Evolutionary conservation across 768 basidiomycete genomes (phyloP).

Genomic region (Cantharellus anzutake): DNA sequence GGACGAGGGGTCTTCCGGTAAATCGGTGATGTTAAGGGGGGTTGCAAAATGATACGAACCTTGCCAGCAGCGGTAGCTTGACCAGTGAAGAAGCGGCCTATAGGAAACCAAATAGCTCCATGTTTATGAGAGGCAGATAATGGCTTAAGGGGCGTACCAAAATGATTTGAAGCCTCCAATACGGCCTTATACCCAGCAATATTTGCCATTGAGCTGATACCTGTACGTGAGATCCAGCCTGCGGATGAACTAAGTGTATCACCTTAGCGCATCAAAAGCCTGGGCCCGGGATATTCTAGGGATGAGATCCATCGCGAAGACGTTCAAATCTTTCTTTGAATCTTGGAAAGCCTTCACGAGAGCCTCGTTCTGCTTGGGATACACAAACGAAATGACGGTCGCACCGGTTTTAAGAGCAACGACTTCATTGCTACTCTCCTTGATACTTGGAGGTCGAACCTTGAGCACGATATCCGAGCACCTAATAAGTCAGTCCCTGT

Average conservation of each 20-base stretch:
- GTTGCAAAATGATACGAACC: conserved; percentile 15
- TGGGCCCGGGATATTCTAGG: conserved; percentile 82
- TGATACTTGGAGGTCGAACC: conserved; percentile 53
- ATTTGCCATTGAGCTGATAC: conserved; percentile 71
- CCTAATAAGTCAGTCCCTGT: conserved; percentile 42
- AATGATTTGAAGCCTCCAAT: conserved; percentile 74
- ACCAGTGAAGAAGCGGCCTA: conserved; percentile 53
- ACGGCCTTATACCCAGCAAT: conserved; percentile 89
- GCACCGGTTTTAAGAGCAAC: conserved; percentile 47
- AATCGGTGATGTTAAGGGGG: neutral
- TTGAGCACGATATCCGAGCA: conserved; percentile 66
- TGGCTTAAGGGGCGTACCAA: conserved; percentile 26
- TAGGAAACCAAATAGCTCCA: neutral
- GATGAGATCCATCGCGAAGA: conserved; percentile 85
- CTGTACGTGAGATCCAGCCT: neutral
- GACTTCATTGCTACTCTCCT: conserved; percentile 27
- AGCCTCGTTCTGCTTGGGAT: conserved; percentile 63
- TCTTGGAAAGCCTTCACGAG: conserved; percentile 30
- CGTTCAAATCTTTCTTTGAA: conserved; percentile 41
- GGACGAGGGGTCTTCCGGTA: conserved; percentile 1
- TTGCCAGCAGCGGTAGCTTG: conserved; percentile 78
- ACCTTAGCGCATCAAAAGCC: conserved; percentile 79
- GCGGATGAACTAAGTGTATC: conserved; percentile 3
- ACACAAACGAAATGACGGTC: conserved; percentile 68
- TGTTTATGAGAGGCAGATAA: neutral